Percentiles rank a stretch among this genome's conserved stretches.
phyloP scores from a whole-genome alignment of 805 yeast genomes.

The Candida easanensis region DNA sequence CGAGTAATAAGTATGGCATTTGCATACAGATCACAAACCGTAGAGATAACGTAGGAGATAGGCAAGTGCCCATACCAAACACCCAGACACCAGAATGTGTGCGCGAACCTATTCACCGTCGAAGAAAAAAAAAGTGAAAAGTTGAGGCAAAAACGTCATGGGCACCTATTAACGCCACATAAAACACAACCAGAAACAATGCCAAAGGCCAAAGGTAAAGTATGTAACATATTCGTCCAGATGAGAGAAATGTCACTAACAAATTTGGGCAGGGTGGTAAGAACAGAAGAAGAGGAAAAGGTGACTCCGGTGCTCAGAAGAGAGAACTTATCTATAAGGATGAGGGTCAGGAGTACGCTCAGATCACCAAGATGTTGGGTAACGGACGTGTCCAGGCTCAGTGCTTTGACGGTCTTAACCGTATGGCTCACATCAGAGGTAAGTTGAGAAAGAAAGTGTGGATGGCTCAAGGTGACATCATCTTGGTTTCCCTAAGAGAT shows the following conservation, averaged over 20 bases:
- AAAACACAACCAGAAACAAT: not conserved
- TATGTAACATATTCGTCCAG: not conserved
- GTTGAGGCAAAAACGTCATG: conserved; percentile 2
- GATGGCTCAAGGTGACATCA: conserved; percentile 99
- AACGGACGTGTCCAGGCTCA: conserved; percentile 94
- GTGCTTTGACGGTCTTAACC: conserved; percentile 90
- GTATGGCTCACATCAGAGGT: conserved; percentile 98
- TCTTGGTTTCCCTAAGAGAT: conserved; percentile 92
- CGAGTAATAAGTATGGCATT: not conserved
- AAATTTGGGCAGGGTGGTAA: conserved; percentile 57
- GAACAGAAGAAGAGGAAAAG: conserved; percentile 97
- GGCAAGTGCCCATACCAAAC: not conserved
- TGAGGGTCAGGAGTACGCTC: conserved; percentile 98
- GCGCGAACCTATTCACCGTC: too few relatives aligned
- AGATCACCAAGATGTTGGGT: conserved; percentile 97
- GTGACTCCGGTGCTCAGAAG: conserved; percentile 84
- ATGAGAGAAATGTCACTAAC: not conserved
- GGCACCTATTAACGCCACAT: not conserved
- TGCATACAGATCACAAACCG: too few relatives aligned
- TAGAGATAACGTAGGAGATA: too few relatives aligned
- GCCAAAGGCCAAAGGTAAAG: not conserved
- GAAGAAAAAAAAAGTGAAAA: conserved; percentile 13
- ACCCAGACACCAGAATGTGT: too few relatives aligned
- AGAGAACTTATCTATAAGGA: conserved; percentile 91
- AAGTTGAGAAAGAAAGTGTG: conserved; percentile 99